A percentile compares a stretch with the other conserved stretches of the same genome.
Evolutionary conservation across 768 basidiomycete genomes (phyloP).

Genomic region (Pleurotus platypus): DNA sequence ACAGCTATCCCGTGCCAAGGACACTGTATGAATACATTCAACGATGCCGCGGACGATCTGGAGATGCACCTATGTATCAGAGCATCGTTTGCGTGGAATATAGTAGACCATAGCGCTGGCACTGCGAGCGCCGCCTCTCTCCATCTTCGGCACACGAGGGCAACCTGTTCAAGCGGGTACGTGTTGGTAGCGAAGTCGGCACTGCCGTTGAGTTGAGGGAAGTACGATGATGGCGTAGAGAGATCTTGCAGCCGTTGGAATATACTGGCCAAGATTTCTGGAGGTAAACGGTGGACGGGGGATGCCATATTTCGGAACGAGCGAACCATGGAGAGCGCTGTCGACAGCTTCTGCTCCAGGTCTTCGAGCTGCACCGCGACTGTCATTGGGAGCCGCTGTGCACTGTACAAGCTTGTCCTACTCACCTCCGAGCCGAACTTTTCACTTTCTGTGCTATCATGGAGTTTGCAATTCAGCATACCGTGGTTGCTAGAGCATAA

Average conservation of each 20-base stretch:
- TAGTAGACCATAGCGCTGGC: not conserved
- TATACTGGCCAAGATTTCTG: constrained; percentile 1
- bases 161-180: constrained; percentile 1
- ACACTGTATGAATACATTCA: constrained; percentile 4
- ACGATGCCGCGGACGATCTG: not conserved
- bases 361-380: not conserved
- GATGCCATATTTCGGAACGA: constrained; percentile 3
- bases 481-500: too few species aligned
- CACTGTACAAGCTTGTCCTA: too few species aligned
- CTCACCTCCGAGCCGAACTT: too few species aligned
- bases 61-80: not conserved
- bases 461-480: too few species aligned
- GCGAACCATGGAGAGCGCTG: constrained; percentile 3
- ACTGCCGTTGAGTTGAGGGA: not conserved
- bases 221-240: constrained; percentile 2
- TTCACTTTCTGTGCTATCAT: too few species aligned
- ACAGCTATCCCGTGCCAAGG: not conserved
- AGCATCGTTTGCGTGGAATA: constrained; percentile 2
- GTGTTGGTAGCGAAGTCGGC: not conserved
- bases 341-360: constrained; percentile 2
- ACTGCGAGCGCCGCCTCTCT: constrained; percentile 4
- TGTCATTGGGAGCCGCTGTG: too few species aligned
- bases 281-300: constrained; percentile 3
- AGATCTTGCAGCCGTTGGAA: constrained; percentile 6
- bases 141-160: constrained; percentile 5